Evolutionary conservation across 805 yeast genomes (phyloP).

Genomic region (Candida pseudofarinosa): DNA sequence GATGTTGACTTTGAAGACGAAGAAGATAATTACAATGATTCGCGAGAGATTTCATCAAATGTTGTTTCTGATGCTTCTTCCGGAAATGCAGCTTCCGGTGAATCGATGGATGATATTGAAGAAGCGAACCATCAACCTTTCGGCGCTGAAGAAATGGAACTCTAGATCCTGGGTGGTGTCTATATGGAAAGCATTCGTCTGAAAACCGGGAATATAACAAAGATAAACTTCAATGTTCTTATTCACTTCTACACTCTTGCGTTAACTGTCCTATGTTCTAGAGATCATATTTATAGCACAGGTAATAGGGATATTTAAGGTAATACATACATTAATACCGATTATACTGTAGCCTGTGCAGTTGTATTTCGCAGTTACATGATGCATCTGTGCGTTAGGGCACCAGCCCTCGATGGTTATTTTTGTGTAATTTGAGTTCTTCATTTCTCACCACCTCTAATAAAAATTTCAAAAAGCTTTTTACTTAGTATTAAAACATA

Average conservation of each 20-base stretch:
- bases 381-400: conserved; percentile 9
- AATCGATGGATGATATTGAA: conserved; percentile 37
- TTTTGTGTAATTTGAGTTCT: conserved; percentile 2
- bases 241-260: neutral
- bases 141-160: conserved; percentile 43
- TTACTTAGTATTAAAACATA: conserved; percentile 10
- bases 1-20: conserved; percentile 97
- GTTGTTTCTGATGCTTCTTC: neutral
- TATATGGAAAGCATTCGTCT: neutral
- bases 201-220: neutral
- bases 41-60: neutral
- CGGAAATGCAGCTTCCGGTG: conserved; percentile 9
- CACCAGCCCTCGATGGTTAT: conserved; percentile 10
- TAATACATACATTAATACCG: too few relatives aligned
- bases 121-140: conserved; percentile 37
- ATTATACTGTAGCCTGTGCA: too few relatives aligned
- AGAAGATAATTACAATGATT: conserved; percentile 46
- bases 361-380: too few relatives aligned
- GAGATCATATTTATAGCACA: neutral
- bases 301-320: neutral
- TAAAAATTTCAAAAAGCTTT: conserved; percentile 6
- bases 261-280: neutral
- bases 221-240: neutral
- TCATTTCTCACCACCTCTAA: neutral
- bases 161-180: conserved; percentile 14